Base-by-base conservation (phyloP, 2,329 filamentous ascomycete genomes). In the Monosporascus sp. region DNA sequence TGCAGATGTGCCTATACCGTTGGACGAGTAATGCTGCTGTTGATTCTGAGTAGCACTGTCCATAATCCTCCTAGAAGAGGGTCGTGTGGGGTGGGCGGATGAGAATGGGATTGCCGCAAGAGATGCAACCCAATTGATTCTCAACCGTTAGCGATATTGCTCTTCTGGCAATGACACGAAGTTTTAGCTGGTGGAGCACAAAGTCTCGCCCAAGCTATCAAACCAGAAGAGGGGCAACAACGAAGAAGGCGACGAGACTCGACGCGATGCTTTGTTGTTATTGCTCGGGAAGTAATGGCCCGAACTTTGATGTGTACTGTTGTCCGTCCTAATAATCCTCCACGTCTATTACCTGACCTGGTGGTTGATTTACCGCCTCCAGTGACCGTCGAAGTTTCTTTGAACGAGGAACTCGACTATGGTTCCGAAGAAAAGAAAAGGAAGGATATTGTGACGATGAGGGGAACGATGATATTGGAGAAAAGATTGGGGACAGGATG, bases 1-100 rank as follows among this genome's bases (percentile, higher is more conserved):
- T 53, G 74, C 74, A 60, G 75, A 75, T 58, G 77, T 74, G 75
- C 77, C 78, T 77, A 81, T 76, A 72, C 73, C 75, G 75, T 80
- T 78, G 71, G 77, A 72, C 70, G 74, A 74, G 65, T 78, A 79
- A 62, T 77, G 75, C 60, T 77, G 75, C 60, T 66, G 59, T 47
- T 64, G 63, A 57, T 61, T 61, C 57, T 60, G 59, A 55, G 56
- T 62, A 67, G 73, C 72, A 71, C 74, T 74, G 75, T 81, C 78
- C 78, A 81, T 81, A 71, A 25, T 72, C 70, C 71, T 69, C 67
- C 63, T 62, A 57, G 57, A 64, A 63, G 60, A 58, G 54, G 57
- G 54, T 63, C 48, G 52, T 52, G 49, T 38, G 53, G 52, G 58
- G 56, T 55, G 57, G 55, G 25, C 51, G 60, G 53, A 50, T 48